phyloP scores from a whole-genome alignment of 495 filamentous ascomycete genomes.

The Neurospora tetrasperma region DNA sequence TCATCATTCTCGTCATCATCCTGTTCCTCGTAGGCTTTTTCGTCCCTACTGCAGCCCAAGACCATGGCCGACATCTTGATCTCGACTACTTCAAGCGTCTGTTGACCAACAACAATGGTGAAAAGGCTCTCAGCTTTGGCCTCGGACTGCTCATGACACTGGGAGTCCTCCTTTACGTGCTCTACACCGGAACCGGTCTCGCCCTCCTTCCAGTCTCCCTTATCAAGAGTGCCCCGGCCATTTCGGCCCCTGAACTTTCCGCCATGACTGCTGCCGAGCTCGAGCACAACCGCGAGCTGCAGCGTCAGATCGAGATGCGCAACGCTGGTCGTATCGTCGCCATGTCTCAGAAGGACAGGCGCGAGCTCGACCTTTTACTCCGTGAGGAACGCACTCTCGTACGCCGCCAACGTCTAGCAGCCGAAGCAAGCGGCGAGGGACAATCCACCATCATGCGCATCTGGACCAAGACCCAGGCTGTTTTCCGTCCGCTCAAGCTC shows the following conservation, averaged over 20 bases:
- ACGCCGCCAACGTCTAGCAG: slow-evolving; percentile 75
- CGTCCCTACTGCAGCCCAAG: slow-evolving; percentile 59
- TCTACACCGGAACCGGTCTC: slow-evolving; percentile 83
- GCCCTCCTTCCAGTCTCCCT: slow-evolving; percentile 80
- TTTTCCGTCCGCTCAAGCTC: slow-evolving; percentile 75
- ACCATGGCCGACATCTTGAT: slow-evolving; percentile 53
- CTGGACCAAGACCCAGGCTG: slow-evolving; percentile 68
- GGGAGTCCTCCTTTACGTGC: slow-evolving; percentile 70
- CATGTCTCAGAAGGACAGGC: slow-evolving; percentile 70
- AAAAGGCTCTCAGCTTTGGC: slow-evolving; percentile 82
- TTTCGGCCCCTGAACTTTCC: slow-evolving; percentile 64
- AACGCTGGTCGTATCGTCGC: slow-evolving; percentile 66
- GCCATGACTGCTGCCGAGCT: slow-evolving; percentile 69
- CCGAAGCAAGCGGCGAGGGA: slow-evolving; percentile 66
- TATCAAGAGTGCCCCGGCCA: slow-evolving; percentile 79
- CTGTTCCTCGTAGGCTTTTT: slow-evolving; percentile 91
- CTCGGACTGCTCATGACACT: slow-evolving; percentile 76
- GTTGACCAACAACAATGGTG: slow-evolving; percentile 76
- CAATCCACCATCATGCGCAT: slow-evolving; percentile 54
- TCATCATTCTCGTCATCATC: slow-evolving; percentile 67
- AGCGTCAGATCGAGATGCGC: slow-evolving; percentile 79
- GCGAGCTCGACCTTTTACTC: slow-evolving; percentile 76
- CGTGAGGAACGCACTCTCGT: slow-evolving; percentile 89
- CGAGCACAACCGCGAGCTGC: slow-evolving; percentile 78
- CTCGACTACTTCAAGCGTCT: slow-evolving; percentile 87